Evolutionary conservation across 2,329 filamentous ascomycete species (phyloP).

Genomic region (Achaetomium macrosporum): DNA sequence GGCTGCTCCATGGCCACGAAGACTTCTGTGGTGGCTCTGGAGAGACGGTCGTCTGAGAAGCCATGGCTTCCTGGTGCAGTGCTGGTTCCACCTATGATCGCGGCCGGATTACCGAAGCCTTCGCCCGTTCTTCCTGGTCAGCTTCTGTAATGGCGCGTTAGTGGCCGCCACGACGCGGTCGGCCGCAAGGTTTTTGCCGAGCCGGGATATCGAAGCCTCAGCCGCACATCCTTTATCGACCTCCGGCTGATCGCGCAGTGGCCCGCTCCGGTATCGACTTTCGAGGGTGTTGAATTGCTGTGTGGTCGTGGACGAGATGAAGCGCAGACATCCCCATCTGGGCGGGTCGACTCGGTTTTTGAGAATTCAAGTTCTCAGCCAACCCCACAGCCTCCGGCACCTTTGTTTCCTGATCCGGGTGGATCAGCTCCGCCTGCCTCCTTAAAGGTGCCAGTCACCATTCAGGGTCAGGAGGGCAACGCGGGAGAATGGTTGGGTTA

Average conservation of each 20-base stretch:
- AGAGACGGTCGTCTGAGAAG: background rate
- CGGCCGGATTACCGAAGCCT: background rate
- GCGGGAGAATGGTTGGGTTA: conserved; percentile 1
- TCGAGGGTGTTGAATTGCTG: background rate
- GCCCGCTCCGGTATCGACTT: background rate
- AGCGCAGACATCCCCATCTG: background rate
- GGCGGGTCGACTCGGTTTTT: conserved; percentile 6
- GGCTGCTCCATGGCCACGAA: conserved; percentile 15
- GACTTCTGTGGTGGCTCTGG: conserved; percentile 5
- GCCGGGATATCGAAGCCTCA: background rate
- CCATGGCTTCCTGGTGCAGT: background rate
- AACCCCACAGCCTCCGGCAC: background rate
- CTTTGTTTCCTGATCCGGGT: background rate
- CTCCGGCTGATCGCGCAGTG: background rate
- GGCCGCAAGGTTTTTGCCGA: background rate
- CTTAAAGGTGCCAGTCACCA: background rate
- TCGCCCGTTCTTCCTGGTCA: background rate
- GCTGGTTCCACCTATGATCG: background rate
- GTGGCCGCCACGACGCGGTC: conserved; percentile 4
- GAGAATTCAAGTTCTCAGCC: background rate
- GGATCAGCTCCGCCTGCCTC: background rate
- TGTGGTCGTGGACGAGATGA: background rate
- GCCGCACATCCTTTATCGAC: conserved; percentile 2
- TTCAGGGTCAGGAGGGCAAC: background rate
- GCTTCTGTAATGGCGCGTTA: background rate